Conservation (phyloP, 1,139 yeast species). For the Pneumocystis wakefieldiae region DNA sequence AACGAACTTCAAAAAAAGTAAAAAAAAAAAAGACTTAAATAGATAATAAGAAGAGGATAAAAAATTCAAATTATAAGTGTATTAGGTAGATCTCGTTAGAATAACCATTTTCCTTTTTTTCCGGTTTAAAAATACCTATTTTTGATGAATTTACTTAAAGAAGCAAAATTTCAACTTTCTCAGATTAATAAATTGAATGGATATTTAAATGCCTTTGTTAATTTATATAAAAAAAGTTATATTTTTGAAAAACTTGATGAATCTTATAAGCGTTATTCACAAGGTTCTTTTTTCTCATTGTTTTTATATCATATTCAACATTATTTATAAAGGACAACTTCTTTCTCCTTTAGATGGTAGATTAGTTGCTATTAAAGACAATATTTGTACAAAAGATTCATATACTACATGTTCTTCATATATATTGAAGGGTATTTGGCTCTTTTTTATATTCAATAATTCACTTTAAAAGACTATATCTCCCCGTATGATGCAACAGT, state of each 20-base stretch:
- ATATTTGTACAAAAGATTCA: conserved; percentile 47
- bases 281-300: not conserved
- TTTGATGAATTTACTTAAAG: conserved; percentile 20
- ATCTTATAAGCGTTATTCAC: not conserved
- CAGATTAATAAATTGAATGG: conserved; percentile 21
- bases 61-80: no score
- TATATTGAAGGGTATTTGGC: conserved; percentile 28
- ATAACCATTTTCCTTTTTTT: conserved; percentile 12
- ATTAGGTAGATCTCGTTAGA: not conserved
- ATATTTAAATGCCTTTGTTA: conserved; percentile 24
- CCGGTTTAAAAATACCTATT: conserved; percentile 21
- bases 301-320: conserved; percentile 1
- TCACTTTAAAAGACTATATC: conserved; percentile 28
- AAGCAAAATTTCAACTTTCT: conserved; percentile 18
- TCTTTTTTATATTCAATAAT: not conserved
- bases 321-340: conserved; percentile 1
- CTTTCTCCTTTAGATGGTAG: conserved; percentile 17
- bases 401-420: conserved; percentile 68
- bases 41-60: no score
- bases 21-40: not conserved
- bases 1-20: conserved; percentile 5
- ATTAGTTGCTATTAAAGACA: conserved; percentile 53
- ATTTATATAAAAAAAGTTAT: conserved; percentile 15
- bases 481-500: conserved; percentile 81
- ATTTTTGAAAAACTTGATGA: conserved; percentile 12